A percentile compares a stretch with the other conserved stretches of the same genome.
Conservation (phyloP, 495 filamentous ascomycete species). For the Daldinia childiae region DNA sequence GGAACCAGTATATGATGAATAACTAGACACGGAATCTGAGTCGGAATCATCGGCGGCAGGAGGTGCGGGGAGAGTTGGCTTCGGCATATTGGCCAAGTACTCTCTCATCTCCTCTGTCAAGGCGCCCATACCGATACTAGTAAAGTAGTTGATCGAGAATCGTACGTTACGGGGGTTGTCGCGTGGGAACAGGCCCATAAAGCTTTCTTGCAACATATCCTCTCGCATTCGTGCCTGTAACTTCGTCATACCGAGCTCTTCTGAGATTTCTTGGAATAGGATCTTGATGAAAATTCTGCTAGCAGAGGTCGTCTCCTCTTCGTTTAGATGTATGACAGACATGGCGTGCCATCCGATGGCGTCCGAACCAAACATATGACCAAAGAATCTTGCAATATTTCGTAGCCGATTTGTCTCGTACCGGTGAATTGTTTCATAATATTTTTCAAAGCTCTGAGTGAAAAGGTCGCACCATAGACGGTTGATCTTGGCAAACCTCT, state of each 20-base stretch:
- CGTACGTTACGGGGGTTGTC: slow-evolving; percentile 89
- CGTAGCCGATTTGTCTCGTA: slow-evolving; percentile 93
- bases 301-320: slow-evolving; percentile 95
- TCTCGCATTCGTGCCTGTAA: slow-evolving; percentile 80
- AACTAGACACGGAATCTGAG: slow-evolving; percentile 71
- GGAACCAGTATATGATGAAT: slow-evolving; percentile 68
- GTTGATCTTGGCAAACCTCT: slow-evolving; percentile 94
- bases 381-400: slow-evolving; percentile 95
- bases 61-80: slow-evolving; percentile 75
- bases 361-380: slow-evolving; percentile 86
- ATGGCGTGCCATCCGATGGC: slow-evolving; percentile 93
- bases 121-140: slow-evolving; percentile 92
- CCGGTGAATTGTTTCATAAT: slow-evolving; percentile 97
- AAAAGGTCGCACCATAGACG: slow-evolving; percentile 93
- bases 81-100: slow-evolving; percentile 83
- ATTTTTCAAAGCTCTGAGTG: slow-evolving; percentile 85
- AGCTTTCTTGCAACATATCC: slow-evolving; percentile 77
- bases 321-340: slow-evolving; percentile 84
- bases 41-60: slow-evolving; percentile 64
- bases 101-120: slow-evolving; percentile 96
- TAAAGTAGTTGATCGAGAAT: slow-evolving; percentile 99
- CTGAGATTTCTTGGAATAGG: slow-evolving; percentile 89
- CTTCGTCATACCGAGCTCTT: slow-evolving; percentile 84
- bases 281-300: slow-evolving; percentile 99
- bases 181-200: slow-evolving; percentile 88